Evolutionary conservation across 1,284 basidiomycete genomes (phyloP).

Genomic region (Meira nashicola): DNA sequence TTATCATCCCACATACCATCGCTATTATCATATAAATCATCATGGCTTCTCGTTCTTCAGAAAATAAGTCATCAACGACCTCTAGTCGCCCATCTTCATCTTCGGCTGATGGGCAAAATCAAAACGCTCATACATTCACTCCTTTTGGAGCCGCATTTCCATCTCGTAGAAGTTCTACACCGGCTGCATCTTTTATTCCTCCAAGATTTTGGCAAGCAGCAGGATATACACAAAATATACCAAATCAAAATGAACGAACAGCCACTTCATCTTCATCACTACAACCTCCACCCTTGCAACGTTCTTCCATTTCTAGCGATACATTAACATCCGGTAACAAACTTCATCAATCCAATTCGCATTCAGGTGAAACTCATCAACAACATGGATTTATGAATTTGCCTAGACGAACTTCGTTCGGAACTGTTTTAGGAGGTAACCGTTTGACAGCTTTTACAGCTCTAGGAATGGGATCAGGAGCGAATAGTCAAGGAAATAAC

Average conservation of each 20-base stretch:
- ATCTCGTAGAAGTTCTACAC: neutral
- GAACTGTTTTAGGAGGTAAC: conserved; percentile 2
- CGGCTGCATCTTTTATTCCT: conserved; percentile 1
- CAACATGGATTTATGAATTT: neutral
- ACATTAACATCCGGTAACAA: too few species aligned
- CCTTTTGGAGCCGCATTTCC: neutral
- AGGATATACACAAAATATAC: too few species aligned
- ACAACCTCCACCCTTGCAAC: neutral
- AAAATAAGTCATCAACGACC: too few species aligned
- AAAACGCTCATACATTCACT: neutral
- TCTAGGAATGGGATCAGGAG: neutral
- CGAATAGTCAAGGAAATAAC: neutral
- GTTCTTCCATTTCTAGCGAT: neutral
- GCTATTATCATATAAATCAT: too few species aligned
- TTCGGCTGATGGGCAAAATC: neutral
- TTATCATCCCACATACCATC: too few species aligned
- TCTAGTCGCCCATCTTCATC: neutral
- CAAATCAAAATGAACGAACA: neutral
- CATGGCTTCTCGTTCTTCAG: too few species aligned
- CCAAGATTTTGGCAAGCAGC: conserved; percentile 1
- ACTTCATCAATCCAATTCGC: too few species aligned
- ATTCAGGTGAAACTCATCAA: too few species aligned
- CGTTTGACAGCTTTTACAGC: conserved; percentile 7
- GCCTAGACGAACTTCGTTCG: conserved; percentile 5
- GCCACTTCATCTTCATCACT: neutral